These are phyloP conservation scores for Hypoxylon subgilvum DNA, from an alignment of 495 filamentous ascomycete species.

Conservation along the genomic window DNA sequence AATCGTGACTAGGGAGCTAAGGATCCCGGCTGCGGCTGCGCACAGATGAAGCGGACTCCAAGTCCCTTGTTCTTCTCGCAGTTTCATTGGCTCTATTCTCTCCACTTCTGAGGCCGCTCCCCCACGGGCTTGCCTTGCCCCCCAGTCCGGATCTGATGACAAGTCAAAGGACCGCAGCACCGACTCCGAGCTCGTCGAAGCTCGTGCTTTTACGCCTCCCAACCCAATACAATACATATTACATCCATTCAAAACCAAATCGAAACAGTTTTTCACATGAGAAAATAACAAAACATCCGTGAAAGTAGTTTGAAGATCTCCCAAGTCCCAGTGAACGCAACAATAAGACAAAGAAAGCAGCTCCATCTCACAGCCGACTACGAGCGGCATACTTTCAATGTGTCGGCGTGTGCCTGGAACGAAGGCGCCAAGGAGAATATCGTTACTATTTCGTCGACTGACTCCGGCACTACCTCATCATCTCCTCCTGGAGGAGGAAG, in stretches of 20 bases:
- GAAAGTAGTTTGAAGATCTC: no score
- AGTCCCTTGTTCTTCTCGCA: constrained; percentile 1
- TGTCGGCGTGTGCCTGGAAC: constrained; percentile 50
- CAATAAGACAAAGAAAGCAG: no score
- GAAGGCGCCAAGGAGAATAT: constrained; percentile 44
- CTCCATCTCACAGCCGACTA: constrained; percentile 2
- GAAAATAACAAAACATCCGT: no score
- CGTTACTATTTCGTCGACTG: constrained; percentile 40
- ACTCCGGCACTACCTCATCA: constrained; percentile 7
- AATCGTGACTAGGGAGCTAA: constrained; percentile 12
- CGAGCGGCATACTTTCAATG: constrained; percentile 34
- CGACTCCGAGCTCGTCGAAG: no score
- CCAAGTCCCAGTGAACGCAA: no score
- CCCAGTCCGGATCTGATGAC: no score
- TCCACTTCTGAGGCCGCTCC: background rate
- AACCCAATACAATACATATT: no score
- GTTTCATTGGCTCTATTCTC: background rate
- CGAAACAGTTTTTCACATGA: no score
- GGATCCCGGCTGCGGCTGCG: constrained; percentile 10
- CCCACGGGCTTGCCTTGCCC: no score
- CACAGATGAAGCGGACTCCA: constrained; percentile 7
- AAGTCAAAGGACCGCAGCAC: no score
- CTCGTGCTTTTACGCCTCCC: no score
- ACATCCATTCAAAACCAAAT: no score
- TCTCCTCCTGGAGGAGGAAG: background rate